Evolutionary conservation across 1,139 yeast genomes (phyloP), one percentile per base, ranked within the genome.

Genomic region (Debaryomycetaceae sp.): DNA sequence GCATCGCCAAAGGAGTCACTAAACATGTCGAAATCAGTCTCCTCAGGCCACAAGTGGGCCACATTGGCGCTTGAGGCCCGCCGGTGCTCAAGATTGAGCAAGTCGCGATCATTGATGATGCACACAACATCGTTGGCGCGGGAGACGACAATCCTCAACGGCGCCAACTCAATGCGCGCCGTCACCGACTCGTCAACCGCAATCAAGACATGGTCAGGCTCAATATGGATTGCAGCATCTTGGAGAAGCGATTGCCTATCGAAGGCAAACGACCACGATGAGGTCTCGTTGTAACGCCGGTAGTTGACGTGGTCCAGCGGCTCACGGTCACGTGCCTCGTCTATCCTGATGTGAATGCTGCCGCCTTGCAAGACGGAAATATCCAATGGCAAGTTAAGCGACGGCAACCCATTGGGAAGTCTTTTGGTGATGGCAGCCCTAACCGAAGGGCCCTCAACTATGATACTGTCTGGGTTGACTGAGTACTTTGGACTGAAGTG

Each of bases 31-130:
- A 58, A 80, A 26, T 65, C 63, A 0, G 72, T 53, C 53, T 83
- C 91, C 38, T 73, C 76, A 0, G 75, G 69, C 1, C 64, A 42
- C 9, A 79, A 31, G 37, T 78, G 71, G 5, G 41, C 43, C 4
- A 56, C 49, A 21, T 65, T 63, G 3, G 55, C 53, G 4, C 50
- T 46, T 29, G 48, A 47, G 2, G 68, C 49, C 46, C 96, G 69
- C 55, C 68, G 72, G 46, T 89, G 97, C 53, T 91, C 99, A 18
- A 82, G 41, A 46, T 91, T 89, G 37, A 91, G 53, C 29, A 84
- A 69, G 15, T 76, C 66, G 25, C 79, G 64, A 32, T 79, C 88
- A 53, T 91, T 91, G 11, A 89, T 49, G 2, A 73, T 58, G 10
- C 88, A 48, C 40, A 75, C 76, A 1, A 57, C 53, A 17, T 58